phyloP scores from a whole-genome alignment of 768 basidiomycete genomes.

The Lactarius quietus region DNA sequence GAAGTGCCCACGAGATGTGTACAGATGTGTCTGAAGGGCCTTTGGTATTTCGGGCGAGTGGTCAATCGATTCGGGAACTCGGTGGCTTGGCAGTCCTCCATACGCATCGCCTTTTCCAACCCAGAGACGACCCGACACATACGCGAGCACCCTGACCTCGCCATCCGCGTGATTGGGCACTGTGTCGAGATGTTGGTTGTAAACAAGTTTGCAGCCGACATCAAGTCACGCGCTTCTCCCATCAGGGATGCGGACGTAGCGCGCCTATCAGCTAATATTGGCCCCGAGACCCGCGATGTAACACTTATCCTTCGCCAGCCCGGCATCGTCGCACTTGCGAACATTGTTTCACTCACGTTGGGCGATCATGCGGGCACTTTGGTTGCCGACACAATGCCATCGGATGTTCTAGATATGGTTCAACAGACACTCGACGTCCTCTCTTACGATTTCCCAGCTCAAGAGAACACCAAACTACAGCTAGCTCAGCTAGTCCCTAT shows the following conservation, averaged over 20 bases:
- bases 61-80: not conserved
- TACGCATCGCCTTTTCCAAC: not conserved
- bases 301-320: not conserved
- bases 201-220: not conserved
- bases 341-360: no score
- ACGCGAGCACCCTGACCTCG: not conserved
- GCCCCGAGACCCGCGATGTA: not conserved
- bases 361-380: no score
- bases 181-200: not conserved
- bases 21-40: not conserved
- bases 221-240: not conserved
- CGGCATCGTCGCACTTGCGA: not conserved
- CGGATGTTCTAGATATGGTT: no score
- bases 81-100: no score
- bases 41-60: not conserved
- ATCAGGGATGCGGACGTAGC: not conserved
- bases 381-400: no score
- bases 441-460: no score
- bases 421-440: no score
- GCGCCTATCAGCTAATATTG: not conserved
- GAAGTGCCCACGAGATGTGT: no score
- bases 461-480: no score
- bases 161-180: not conserved
- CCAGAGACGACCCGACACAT: not conserved
- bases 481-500: no score